Conservation (phyloP, 306 rosid species). For the Betula pendula region DNA sequence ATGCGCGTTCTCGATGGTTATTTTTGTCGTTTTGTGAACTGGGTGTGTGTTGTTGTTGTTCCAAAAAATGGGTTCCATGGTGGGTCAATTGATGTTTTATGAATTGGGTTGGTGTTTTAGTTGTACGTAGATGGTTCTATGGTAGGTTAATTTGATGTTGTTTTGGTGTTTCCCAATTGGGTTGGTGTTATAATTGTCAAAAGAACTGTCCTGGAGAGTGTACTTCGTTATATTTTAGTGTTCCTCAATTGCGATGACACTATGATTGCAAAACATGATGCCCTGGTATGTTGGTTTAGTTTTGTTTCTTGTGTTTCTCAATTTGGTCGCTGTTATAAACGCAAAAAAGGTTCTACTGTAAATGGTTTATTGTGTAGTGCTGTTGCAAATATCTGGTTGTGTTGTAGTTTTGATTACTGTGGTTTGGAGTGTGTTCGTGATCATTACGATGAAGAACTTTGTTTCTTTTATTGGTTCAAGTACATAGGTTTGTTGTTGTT, state of each 20-base stretch:
- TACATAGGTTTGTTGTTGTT: constrained; percentile 1
- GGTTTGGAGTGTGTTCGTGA: background rate
- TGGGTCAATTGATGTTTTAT: background rate
- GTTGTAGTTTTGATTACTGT: background rate
- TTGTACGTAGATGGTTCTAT: background rate
- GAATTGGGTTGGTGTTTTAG: background rate
- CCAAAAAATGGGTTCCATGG: background rate
- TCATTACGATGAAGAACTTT: background rate
- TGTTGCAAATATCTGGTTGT: background rate
- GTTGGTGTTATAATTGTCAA: background rate
- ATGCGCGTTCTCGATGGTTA: background rate
- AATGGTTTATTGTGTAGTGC: background rate
- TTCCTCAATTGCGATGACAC: background rate
- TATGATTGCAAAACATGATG: background rate
- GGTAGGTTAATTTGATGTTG: background rate
- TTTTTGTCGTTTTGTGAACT: background rate
- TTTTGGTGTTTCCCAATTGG: background rate
- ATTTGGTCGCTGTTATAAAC: background rate
- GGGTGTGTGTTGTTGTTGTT: background rate
- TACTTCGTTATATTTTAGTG: background rate
- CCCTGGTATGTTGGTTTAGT: background rate
- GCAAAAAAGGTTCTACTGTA: background rate
- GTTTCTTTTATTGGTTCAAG: background rate
- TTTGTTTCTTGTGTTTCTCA: background rate
- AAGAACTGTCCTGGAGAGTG: background rate